Percentiles rank a stretch among this genome's conserved stretches.
phyloP scores from a whole-genome alignment of 148 eudicot species.

The Camellia lanceoleosa region DNA sequence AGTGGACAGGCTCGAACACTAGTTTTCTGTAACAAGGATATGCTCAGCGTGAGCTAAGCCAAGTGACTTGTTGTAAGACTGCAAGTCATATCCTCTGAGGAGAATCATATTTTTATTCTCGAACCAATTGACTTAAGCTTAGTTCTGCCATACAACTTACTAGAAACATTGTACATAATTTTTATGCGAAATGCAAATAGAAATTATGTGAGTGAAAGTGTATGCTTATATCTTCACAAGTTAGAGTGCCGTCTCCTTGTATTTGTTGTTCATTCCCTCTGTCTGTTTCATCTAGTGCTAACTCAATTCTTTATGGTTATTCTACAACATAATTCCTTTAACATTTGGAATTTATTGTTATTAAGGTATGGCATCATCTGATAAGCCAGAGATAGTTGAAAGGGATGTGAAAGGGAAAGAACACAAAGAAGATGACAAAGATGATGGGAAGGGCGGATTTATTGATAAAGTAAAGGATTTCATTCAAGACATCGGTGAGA shows the following conservation, averaged over 20 bases:
- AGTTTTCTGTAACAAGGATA: neutral
- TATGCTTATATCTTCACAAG: neutral
- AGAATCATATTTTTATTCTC: neutral
- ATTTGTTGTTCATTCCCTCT: neutral
- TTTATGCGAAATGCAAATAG: neutral
- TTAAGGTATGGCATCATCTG: conserved; percentile 69
- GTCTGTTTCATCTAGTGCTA: neutral
- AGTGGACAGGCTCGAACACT: neutral
- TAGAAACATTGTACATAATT: neutral
- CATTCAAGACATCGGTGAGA: conserved; percentile 85
- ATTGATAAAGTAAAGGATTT: conserved; percentile 72
- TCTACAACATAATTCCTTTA: neutral
- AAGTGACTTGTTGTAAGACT: neutral
- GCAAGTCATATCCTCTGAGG: neutral
- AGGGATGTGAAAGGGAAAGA: conserved; percentile 45
- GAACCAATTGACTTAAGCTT: neutral
- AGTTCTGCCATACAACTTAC: neutral
- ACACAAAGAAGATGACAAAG: conserved; percentile 45
- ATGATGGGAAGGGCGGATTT: conserved; percentile 64
- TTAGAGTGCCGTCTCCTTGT: neutral
- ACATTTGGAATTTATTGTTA: conserved; percentile 3
- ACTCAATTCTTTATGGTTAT: neutral
- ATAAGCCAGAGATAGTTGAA: conserved; percentile 62
- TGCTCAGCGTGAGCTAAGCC: neutral
- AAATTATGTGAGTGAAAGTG: neutral